Base-by-base conservation (phyloP, 2,329 filamentous ascomycete species). In the Chaetoscypha palmicola region DNA sequence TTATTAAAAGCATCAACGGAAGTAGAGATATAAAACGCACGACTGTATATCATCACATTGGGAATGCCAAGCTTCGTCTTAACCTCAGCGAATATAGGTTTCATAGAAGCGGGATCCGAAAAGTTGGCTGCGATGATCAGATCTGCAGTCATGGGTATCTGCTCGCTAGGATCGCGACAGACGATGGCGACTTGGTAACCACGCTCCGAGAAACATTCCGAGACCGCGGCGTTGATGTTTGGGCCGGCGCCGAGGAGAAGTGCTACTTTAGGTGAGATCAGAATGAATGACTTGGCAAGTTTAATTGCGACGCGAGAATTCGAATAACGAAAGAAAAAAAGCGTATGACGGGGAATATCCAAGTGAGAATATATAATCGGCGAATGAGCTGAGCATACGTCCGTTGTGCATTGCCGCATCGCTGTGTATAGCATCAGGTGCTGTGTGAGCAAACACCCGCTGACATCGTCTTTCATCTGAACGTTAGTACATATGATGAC, bases 11-110 rank as follows among this genome's bases (percentile, higher is more conserved):
- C 17, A 39, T 28, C 2, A 11, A 39, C 2, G 23, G 21, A 21
- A 24, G 31, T 16, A 20, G 33, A 42, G 19, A 39, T 10, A 36
- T 40, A 9, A 44, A 7, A 41, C 51, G 11, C 52, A 64, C 59
- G 54, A 47, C 69, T 71, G 45, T 69, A 70, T 2, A 71, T 58
- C 4, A 71, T 63, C 1, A 72, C 67, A 45, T 61, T 66, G 4
- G 68, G 68, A 11, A 58, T 45, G 2, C 64, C 62, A 19, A 57
- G 23, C 22, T 49, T 45, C 1, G 40, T 38, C 36, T 64, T 65
- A 3, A 70, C 66, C 47, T 62, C 60, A 1, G 55, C 46, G 51
- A 73, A 74, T 2, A 62, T 56, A 2, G 12, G 1, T 31, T 45
- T 36, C 16, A 54, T 50, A 11, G 26, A 32, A 9, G 20, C 30